Evolutionary conservation across 129 eudicot genomes (phyloP), one percentile per base, ranked within the genome.

Genomic region (Dittrichia graveolens): DNA sequence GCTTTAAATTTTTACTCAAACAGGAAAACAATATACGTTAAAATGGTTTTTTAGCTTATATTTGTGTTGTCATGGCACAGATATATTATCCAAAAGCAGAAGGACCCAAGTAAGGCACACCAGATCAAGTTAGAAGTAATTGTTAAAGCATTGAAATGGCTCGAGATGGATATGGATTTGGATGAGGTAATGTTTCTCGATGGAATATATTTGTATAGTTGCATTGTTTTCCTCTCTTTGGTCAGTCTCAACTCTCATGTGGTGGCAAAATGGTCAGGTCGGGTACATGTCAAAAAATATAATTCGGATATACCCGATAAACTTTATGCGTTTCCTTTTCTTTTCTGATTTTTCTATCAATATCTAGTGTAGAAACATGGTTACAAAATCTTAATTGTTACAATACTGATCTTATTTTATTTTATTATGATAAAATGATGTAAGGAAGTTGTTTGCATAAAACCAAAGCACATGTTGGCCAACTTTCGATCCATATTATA

Each of bases 91-190:
- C 96, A 94, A 80, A 94, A 94, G 82, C 85, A 77, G 78, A 94
- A 84, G 80, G 98, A 90, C 67, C 88, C 92, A 35, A 85, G 83
- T 76, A 89, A 85, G 72, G 98, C 96, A 45, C 98, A 93, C 82
- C 96, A 89, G 76, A 84, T 93, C 65, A 93, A 93, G 69, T 77
- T 93, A 72, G 98, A 93, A 70, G 87, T 90, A 24, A 87, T 93
- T 69, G 96, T 93, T 65, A 93, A 87, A 79, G 98, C 96, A 43
- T 58, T 93, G 47, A 93, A 84, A 79, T 93, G 98, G 98, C 98
- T 90, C 15, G 91, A 87, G 74, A 90, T 90, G 83, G 96, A 93
- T 74, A 93, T 93, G 92, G 98, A 93, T 80, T 77, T 87, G 56
- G 98, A 93, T 54, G 98, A 93, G 98, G 98, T 89, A 73, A 61